Evolutionary conservation across 1,284 basidiomycete species (phyloP), one percentile per base, ranked within the genome.

Genomic region (Coniferiporia weirii): DNA sequence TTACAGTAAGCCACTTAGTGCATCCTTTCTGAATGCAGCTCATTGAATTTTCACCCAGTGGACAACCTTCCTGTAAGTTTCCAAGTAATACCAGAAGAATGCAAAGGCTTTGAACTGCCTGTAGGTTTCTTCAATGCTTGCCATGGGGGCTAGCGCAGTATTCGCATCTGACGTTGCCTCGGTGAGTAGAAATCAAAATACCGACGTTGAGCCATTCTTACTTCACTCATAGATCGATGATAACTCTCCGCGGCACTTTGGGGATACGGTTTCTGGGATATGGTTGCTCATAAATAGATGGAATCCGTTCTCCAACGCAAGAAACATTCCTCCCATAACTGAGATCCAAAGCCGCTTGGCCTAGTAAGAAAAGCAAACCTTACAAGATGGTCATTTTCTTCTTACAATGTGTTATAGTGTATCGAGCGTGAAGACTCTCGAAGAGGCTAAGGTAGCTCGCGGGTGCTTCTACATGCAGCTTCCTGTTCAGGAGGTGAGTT

Each of bases 151-250:
- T 4, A 90, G 84, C 59, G 87, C 84, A 38, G 91, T 99, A n/a
- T 93, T 99, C 68, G 96, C 97, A 0, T 89, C 87, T 38, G 97
- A 99, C 69, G 97, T 99, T 49, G 96, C 93, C 54, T 88, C 91
- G 34, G 92, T 93, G 69, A 68, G 85, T 76, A 8, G 50, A 53
- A 15, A 2, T 40, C 27, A 8, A 36, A 47, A 44, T 44, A 9
- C 12, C 19, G 22, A 40, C 38, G 54, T 49, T 32, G 48, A 17
- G 15, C 34, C 22, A 61, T 22, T 36, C 40, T 5, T 35, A 60
- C 44, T 2, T n/a, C 17, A 27, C 13, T 56, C 43, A 35, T 62
- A 87, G 89, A 75, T 95, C 59, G 95, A 98, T 69, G 97, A 99
- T 70, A 98, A 96, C 62, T 93, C 91, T 0, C 93, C 95, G 0